Evolutionary conservation across 139 green algal genomes (phyloP).

Genomic region (Eudorina sp.): DNA sequence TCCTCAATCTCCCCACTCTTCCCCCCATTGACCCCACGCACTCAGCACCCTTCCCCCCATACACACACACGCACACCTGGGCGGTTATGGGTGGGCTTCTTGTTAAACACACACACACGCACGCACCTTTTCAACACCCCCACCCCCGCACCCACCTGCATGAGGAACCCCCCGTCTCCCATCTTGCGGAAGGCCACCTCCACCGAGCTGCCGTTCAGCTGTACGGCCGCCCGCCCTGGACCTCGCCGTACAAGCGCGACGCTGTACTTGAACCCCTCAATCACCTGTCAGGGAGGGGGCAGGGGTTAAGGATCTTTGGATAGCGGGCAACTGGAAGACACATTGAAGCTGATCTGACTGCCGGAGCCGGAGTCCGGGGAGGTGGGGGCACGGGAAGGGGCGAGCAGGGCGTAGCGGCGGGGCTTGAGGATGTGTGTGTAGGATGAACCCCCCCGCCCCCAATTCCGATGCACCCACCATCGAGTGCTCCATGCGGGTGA

Average conservation of each 20-base stretch:
- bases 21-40: no score
- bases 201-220: conserved; percentile 73
- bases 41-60: no score
- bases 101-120: no score
- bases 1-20: no score
- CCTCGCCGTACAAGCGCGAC: conserved; percentile 75
- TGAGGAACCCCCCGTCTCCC: conserved; percentile 92
- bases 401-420: no score
- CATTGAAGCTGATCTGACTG: no score
- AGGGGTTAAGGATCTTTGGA: neutral
- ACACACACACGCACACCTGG: no score
- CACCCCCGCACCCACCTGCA: conserved; percentile 73
- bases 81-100: no score
- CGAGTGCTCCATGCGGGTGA: conserved; percentile 73
- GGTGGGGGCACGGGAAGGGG: neutral
- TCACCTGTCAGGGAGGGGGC: conserved; percentile 56
- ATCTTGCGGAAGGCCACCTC: conserved; percentile 90
- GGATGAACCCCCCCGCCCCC: neutral
- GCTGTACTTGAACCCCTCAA: conserved; percentile 88
- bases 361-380: neutral
- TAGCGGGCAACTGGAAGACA: neutral
- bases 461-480: conserved; percentile 36
- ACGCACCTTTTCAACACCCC: neutral
- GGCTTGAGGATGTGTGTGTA: neutral
- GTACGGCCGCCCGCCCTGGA: conserved; percentile 5